Base-by-base conservation (phyloP, 2,329 filamentous ascomycete species). In the Colletotrichum sp. region DNA sequence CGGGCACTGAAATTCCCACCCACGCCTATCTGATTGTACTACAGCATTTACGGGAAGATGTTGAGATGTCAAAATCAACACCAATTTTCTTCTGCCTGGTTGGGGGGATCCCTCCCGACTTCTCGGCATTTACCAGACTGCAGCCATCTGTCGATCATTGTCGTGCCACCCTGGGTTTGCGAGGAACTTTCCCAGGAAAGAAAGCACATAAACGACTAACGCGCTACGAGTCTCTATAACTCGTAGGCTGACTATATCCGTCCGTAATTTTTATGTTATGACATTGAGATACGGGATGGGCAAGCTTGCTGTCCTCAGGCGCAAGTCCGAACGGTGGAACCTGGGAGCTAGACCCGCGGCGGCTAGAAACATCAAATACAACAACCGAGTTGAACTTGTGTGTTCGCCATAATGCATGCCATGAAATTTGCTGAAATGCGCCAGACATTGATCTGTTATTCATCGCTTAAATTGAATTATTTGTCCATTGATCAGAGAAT, bases 101-200 rank as follows among this genome's bases (percentile, higher is more conserved):
- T 26, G n/a, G 21, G 21, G 7, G 18, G 15, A 15, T 64, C 15
- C 32, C 12, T 64, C 60, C 26, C 34, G 34, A 34, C 21, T 66
- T 39, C 36, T 28, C 21, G 26, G 39, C 36, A 26, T 52, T n/a
- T 30, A 18, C 39, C 21, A 48, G 34, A 13, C 34, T 48, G 67
- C 55, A 48, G 57, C 34, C 43, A 36, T 18, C 21, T 30, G 73
- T 68, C 69, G 70, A 75, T 75, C 70, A 68, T 68, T 73, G 63
- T 48, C 43, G 73, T 70, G 63, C 26, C n/a, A n/a, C 21, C 32
- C 34, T 61, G 15, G 43, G 28, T 10, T 21, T 34, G n/a, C 36
- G 15, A 21, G 9, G 28, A 32, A 61, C 61, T 21, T 43, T 64
- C 16, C n/a, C 26, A 7, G 24, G 24, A 39, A 64, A 43, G 34